Percentiles rank a stretch among this genome's conserved stretches.
Conservation (phyloP, 306 rosid genomes). For the Cucumis hystrix region DNA sequence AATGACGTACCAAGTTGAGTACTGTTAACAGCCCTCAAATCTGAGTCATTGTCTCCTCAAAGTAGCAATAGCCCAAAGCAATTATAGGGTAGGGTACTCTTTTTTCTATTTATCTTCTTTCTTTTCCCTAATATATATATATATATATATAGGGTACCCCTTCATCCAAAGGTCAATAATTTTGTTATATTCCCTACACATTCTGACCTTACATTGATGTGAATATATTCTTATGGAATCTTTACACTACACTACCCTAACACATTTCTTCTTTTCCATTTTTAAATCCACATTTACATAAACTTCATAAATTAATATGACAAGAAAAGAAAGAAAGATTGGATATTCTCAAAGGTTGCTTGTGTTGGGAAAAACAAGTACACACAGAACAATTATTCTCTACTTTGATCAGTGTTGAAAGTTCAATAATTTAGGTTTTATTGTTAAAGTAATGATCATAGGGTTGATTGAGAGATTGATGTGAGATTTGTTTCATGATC, state of each 20-base stretch:
- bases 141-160: background rate
- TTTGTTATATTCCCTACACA: background rate
- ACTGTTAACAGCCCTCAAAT: background rate
- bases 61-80: background rate
- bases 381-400: background rate
- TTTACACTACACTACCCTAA: slow-evolving; percentile 19
- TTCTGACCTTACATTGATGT: slow-evolving; percentile 17
- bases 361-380: background rate
- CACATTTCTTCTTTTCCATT: slow-evolving; percentile 8
- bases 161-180: background rate
- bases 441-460: background rate
- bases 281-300: background rate
- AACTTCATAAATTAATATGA: background rate
- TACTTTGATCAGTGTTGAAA: background rate
- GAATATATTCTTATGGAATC: slow-evolving; percentile 23
- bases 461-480: background rate
- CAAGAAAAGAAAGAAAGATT: background rate
- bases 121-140: too few relatives aligned
- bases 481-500: background rate
- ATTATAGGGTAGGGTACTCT: background rate
- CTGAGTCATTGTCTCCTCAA: background rate
- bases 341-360: background rate
- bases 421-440: background rate
- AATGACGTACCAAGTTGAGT: background rate
- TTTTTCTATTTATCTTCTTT: background rate